Evolutionary conservation across 768 basidiomycete genomes (phyloP).

Genomic region (Artomyces pyxidatus): DNA sequence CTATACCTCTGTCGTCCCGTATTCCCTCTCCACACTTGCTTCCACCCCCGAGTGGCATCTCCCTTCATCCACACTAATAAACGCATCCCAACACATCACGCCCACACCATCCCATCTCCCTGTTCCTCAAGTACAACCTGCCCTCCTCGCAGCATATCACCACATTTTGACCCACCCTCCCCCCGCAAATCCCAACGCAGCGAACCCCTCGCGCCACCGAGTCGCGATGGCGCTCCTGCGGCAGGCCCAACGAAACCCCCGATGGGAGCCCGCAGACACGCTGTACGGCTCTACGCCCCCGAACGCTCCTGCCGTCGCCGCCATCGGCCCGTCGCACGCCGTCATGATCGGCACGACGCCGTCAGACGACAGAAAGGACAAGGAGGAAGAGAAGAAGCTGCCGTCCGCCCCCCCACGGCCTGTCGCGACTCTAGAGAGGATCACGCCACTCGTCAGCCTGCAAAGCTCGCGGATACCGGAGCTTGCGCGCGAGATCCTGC

Average conservation of each 20-base stretch:
- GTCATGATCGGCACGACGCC: slow-evolving; percentile 32
- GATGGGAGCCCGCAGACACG: slow-evolving; percentile 60
- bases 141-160: slow-evolving; percentile 64
- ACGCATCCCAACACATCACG: slow-evolving; percentile 3
- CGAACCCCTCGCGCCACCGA: slow-evolving; percentile 61
- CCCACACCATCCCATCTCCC: slow-evolving; percentile 26
- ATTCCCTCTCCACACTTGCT: slow-evolving; percentile 64
- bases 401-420: slow-evolving; percentile 31
- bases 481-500: slow-evolving; percentile 56
- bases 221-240: slow-evolving; percentile 66
- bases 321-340: slow-evolving; percentile 62
- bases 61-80: slow-evolving; percentile 27
- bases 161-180: slow-evolving; percentile 70
- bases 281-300: slow-evolving; percentile 52
- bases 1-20: slow-evolving; percentile 65
- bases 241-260: slow-evolving; percentile 45
- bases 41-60: slow-evolving; percentile 63
- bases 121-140: slow-evolving; percentile 52
- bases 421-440: slow-evolving; percentile 38
- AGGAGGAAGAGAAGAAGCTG: slow-evolving; percentile 42
- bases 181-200: slow-evolving; percentile 33
- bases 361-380: slow-evolving; percentile 31
- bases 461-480: slow-evolving; percentile 61
- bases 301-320: slow-evolving; percentile 50
- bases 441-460: slow-evolving; percentile 58